Evolutionary conservation across 306 rosid genomes (phyloP).

Genomic region (Casuarina equisetifolia): DNA sequence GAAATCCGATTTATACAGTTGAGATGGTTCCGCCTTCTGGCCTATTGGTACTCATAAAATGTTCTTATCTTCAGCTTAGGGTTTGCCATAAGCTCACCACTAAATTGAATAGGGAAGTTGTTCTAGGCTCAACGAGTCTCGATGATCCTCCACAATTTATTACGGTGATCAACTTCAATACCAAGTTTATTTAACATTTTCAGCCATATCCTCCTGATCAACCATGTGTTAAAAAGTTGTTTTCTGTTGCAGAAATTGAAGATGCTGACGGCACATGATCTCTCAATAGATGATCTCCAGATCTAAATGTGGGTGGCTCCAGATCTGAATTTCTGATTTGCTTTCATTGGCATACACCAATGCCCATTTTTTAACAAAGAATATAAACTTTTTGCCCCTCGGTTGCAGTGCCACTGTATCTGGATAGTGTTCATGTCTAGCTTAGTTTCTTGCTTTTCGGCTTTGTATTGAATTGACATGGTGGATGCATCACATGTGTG

Average conservation of each 20-base stretch:
- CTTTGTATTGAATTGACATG: conserved; percentile 25
- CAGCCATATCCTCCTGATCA: background rate
- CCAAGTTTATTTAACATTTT: background rate
- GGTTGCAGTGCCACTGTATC: background rate
- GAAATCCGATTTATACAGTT: conserved; percentile 5
- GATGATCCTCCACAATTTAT: conserved; percentile 91
- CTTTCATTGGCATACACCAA: conserved; percentile 27
- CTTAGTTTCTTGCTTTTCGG: conserved; percentile 8
- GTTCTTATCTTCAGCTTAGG: conserved; percentile 68
- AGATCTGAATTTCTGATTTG: conserved; percentile 20
- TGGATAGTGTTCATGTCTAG: background rate
- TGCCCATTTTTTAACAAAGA: conserved; percentile 25
- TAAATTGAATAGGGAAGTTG: conserved; percentile 80
- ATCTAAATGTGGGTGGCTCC: conserved; percentile 42
- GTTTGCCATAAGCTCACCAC: conserved; percentile 90
- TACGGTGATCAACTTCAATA: conserved; percentile 50
- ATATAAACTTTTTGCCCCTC: background rate
- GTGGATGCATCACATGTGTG: conserved; percentile 12
- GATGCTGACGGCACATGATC: conserved; percentile 62
- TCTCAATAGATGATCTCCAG: conserved; percentile 82
- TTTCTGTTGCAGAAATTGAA: conserved; percentile 70
- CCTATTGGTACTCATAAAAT: conserved; percentile 14
- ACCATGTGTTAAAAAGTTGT: background rate
- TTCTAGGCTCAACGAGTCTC: conserved; percentile 85
- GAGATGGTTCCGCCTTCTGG: background rate